Evolutionary conservation across 805 yeast species (phyloP).

Genomic region (Teunomyces lycoperdinae): DNA sequence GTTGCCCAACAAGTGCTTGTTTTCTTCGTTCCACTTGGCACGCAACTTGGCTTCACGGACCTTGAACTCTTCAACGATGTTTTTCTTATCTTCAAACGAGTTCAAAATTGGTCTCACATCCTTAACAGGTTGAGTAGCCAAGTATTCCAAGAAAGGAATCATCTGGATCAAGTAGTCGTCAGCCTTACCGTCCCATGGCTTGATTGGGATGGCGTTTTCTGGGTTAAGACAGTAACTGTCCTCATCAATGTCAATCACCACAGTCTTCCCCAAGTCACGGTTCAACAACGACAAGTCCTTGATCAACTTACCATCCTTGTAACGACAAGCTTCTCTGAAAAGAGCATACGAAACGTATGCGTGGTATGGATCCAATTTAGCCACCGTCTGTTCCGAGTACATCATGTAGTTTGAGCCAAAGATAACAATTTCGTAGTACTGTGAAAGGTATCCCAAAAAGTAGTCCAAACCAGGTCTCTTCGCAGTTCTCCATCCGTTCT

Average conservation of each 20-base stretch:
- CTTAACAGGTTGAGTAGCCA: slow-evolving; percentile 80
- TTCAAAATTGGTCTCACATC: slow-evolving; percentile 88
- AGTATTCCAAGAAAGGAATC: slow-evolving; percentile 91
- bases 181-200: slow-evolving; percentile 82
- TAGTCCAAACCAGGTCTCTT: slow-evolving; percentile 98
- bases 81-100: slow-evolving; percentile 63
- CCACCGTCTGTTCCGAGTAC: slow-evolving; percentile 79
- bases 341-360: slow-evolving; percentile 85
- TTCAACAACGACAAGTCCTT: slow-evolving; percentile 89
- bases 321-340: slow-evolving; percentile 87
- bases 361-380: slow-evolving; percentile 89
- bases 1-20: slow-evolving; percentile 15
- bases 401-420: slow-evolving; percentile 84
- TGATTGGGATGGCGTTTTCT: slow-evolving; percentile 84
- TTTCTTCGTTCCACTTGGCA: slow-evolving; percentile 61
- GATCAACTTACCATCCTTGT: slow-evolving; percentile 82
- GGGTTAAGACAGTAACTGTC: slow-evolving; percentile 80
- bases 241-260: slow-evolving; percentile 75
- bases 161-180: slow-evolving; percentile 77
- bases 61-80: slow-evolving; percentile 76
- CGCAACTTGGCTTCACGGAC: slow-evolving; percentile 76
- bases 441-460: slow-evolving; percentile 90
- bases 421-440: slow-evolving; percentile 92
- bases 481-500: slow-evolving; percentile 97
- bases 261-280: slow-evolving; percentile 81